Base-by-base conservation (phyloP, 2,329 filamentous ascomycete species). In the Botryotinia narcissicola region DNA sequence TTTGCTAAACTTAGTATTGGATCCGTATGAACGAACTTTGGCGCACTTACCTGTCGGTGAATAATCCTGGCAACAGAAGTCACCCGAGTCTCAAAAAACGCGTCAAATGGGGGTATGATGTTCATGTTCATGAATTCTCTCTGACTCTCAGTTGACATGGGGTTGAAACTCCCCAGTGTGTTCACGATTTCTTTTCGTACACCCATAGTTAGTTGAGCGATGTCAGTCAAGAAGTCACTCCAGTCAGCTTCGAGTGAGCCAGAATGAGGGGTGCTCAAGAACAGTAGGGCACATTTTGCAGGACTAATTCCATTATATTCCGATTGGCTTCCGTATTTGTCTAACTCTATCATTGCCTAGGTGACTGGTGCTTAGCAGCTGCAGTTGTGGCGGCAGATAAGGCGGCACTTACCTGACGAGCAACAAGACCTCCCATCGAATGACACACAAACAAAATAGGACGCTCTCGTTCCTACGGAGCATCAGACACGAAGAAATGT, bases 401-500 rank as follows among this genome's bases (percentile, higher is more conserved):
- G 4, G 46, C 25, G 35, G 12, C 29, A 69, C 63, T 59, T 2
- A 59, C 66, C n/a, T 59, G 48, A 4, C 66, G 66, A n/a, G 48
- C 51, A 29, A 69, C 66, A 40, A 69, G 35, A 5, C 66, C 48
- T 9, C 66, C 66, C n/a, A 70, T 40, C 2, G n/a, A 70, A 46
- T 61, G 57, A 10, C 54, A 70, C 20, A 70, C 29, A 61, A 46
- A 70, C 25, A 60, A 29, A 32, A 70, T 32, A 40, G 54, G 68
- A 2, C 54, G 68, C 29, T 70, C 42, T 61, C n/a, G 22, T 46
- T 70, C 68, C 68, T 61, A 60, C 16, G 14, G 9, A 59, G 48
- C 4, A 25, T 70, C 3, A 48, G 29, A 42, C 4, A 1, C 10
- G 22, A 14, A 16, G 25, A 63, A 44, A 44, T 44, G 4, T 25